Evolutionary conservation across 108 stramenopile species (phyloP).

Genomic region (Cyclostephanos tholiformis): DNA sequence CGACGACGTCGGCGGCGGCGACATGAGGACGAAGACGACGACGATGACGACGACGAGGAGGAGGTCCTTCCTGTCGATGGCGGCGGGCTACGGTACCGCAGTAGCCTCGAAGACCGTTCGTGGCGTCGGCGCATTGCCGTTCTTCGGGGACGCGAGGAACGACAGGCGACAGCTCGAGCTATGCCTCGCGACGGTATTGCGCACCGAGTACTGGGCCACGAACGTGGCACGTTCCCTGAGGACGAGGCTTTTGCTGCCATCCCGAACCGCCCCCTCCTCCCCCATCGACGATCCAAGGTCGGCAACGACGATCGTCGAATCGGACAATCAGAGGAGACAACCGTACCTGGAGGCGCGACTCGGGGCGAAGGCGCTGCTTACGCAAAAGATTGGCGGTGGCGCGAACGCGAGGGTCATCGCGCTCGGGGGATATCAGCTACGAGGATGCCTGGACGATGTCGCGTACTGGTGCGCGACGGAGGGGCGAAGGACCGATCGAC

Average conservation of each 20-base stretch:
- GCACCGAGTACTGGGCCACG: slow-evolving; percentile 72
- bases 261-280: background rate
- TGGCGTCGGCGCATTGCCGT: background rate
- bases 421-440: slow-evolving; percentile 59
- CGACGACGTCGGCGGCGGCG: background rate
- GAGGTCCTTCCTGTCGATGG: background rate
- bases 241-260: slow-evolving; percentile 12
- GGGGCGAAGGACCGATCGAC: slow-evolving; percentile 4
- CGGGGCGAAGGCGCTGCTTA: slow-evolving; percentile 77
- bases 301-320: background rate
- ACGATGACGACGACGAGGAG: background rate
- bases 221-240: slow-evolving; percentile 38
- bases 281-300: background rate
- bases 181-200: slow-evolving; percentile 62
- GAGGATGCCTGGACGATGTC: slow-evolving; percentile 65
- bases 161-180: slow-evolving; percentile 65
- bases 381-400: slow-evolving; percentile 67
- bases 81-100: background rate
- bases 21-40: background rate
- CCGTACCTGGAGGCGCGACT: slow-evolving; percentile 77
- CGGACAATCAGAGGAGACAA: slow-evolving; percentile 35
- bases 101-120: background rate
- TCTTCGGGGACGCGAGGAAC: background rate
- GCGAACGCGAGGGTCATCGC: slow-evolving; percentile 56
- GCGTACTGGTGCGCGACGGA: slow-evolving; percentile 54